These are phyloP conservation scores for Santalum album DNA, from an alignment of 164 flowering plant genomes.

Conservation along the genomic window DNA sequence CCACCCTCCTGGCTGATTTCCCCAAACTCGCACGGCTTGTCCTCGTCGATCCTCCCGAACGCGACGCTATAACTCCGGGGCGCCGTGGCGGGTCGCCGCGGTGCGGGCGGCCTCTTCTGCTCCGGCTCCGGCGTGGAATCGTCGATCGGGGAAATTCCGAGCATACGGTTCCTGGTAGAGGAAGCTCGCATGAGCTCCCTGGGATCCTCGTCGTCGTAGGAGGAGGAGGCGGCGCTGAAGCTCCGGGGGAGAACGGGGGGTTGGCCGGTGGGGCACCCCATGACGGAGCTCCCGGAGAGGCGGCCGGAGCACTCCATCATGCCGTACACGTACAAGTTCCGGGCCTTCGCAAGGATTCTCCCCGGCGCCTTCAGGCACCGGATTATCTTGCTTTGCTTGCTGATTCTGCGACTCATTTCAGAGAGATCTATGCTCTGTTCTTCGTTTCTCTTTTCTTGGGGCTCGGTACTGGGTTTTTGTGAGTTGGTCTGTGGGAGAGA, in stretches of 20 bases:
- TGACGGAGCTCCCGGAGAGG: slow-evolving; percentile 6
- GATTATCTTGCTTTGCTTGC: slow-evolving; percentile 12
- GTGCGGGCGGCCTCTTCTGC: neutral
- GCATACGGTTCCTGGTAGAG: slow-evolving; percentile 19
- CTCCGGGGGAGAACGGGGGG: slow-evolving; percentile 29
- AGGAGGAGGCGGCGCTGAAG: slow-evolving; percentile 26
- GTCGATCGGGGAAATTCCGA: slow-evolving; percentile 3
- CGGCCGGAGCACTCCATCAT: slow-evolving; percentile 24
- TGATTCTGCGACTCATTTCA: slow-evolving; percentile 4
- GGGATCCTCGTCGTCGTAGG: slow-evolving; percentile 27
- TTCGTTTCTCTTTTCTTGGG: slow-evolving; percentile 7
- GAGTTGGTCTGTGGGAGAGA: neutral
- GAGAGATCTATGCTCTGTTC: no score
- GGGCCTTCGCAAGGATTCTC: slow-evolving; percentile 23
- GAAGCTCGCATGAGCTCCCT: slow-evolving; percentile 36
- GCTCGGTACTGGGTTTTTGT: no score
- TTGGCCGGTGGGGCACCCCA: slow-evolving; percentile 13
- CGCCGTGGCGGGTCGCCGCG: slow-evolving; percentile 1
- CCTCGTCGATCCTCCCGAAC: slow-evolving; percentile 66
- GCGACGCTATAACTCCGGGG: slow-evolving; percentile 39
- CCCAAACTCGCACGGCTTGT: slow-evolving; percentile 37
- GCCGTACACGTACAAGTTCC: slow-evolving; percentile 34
- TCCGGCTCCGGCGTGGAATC: slow-evolving; percentile 4
- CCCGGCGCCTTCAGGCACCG: slow-evolving; percentile 27
- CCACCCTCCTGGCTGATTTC: slow-evolving; percentile 15